Base-by-base conservation (phyloP, 2,329 filamentous ascomycete species). In the Sclerotinia minor region DNA sequence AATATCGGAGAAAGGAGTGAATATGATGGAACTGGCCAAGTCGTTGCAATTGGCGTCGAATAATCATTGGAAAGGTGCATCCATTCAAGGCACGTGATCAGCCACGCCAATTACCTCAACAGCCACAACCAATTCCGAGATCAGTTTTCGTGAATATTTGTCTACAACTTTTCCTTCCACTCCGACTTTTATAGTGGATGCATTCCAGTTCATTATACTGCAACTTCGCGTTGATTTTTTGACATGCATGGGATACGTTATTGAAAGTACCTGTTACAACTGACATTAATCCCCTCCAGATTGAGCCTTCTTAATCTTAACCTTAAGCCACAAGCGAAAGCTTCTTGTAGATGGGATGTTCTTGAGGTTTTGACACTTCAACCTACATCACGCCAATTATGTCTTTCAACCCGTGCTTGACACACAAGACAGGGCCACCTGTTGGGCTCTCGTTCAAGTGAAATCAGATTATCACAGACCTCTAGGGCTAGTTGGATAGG, bases 61-160 rank as follows among this genome's bases (percentile, higher is more conserved):
- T n/a, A n/a, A n/a, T n/a, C n/a, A n/a, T n/a, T n/a, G n/a, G n/a
- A n/a, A n/a, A 60, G 58, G 21, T n/a, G 21, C 29, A 54, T 32
- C 19, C 32, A 3, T 21, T 1, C 3, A 15, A 24, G 29, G 5
- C 58, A 61, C 45, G 58, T 61, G 58, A 3, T 21, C 8, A 24
- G 3, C 21, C 15, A 11, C 8, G 49, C 44, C 24, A 24, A 19
- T 35, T 9, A 9, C 13, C 19, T 54, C 11, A 2, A 19, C 26
- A 32, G 58, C 58, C 58, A 50, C 58, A 49, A 9, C 21, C 24
- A 7, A 35, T 50, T 61, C 58, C 45, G 57, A 47, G 57, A 35
- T 32, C 57, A 29, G 35, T 38, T 38, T 38, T 38, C 35, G 35
- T 38, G 35, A 38, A 38, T 38, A n/a, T n/a, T n/a, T n/a, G 35